Evolutionary conservation across 495 filamentous ascomycete species (phyloP).

Genomic region (Penicillium riverlandense): DNA sequence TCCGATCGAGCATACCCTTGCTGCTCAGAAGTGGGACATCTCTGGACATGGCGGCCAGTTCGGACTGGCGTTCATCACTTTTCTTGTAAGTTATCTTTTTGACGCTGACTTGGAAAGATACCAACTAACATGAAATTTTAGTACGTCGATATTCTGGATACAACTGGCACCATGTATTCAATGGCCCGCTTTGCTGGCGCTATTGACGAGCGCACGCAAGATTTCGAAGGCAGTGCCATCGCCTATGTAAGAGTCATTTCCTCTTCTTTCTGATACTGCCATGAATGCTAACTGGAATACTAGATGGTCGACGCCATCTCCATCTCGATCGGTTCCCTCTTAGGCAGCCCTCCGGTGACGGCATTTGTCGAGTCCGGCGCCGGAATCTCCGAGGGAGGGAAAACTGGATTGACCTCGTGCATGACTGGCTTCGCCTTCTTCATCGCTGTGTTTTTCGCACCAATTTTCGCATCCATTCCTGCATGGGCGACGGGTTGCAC

Average conservation of each 20-base stretch:
- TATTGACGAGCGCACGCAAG: constrained; percentile 64
- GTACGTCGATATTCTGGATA: constrained; percentile 78
- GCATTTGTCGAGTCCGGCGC: constrained; percentile 80
- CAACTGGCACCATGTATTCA: constrained; percentile 70
- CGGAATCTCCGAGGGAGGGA: constrained; percentile 76
- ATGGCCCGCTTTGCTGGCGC: constrained; percentile 74
- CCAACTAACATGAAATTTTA: constrained; percentile 26
- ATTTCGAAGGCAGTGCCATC: constrained; percentile 71
- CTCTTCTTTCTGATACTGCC: too few relatives aligned
- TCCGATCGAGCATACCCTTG: constrained; percentile 56
- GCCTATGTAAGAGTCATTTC: constrained; percentile 47
- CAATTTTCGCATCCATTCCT: constrained; percentile 78
- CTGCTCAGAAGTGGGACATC: constrained; percentile 63
- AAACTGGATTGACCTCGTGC: constrained; percentile 75
- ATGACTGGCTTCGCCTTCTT: constrained; percentile 74
- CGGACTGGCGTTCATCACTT: constrained; percentile 71
- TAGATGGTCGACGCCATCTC: constrained; percentile 64
- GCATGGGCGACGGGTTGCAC: constrained; percentile 81
- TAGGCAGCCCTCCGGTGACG: constrained; percentile 70
- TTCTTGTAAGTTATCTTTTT: constrained; percentile 27
- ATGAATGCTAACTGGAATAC: constrained; percentile 1
- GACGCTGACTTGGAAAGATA: neutral
- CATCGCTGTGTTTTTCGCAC: constrained; percentile 78
- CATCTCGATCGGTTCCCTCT: constrained; percentile 69
- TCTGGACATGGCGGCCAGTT: constrained; percentile 59